These are phyloP conservation scores for Phytophthora sansomeana DNA, from an alignment of 352 stramenopile species.

Conservation along the genomic window DNA sequence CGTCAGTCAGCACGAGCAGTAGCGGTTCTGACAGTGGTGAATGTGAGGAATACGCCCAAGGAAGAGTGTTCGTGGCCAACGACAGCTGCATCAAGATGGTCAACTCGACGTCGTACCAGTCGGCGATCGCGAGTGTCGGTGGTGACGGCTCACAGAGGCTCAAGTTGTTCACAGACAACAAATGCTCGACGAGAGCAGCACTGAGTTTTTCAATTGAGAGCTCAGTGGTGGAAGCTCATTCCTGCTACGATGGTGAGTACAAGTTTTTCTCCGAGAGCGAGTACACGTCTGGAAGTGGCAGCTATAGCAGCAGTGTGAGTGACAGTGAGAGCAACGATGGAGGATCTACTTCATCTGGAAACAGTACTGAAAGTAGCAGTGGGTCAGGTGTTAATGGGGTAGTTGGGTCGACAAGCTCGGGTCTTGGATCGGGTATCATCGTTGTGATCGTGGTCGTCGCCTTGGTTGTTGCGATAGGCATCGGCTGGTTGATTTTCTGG, in stretches of 20 bases:
- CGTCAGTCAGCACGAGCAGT: neutral
- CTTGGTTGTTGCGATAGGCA: neutral
- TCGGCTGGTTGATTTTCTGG: neutral
- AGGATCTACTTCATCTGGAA: neutral
- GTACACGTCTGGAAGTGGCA: slow-evolving; percentile 20
- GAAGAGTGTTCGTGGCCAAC: slow-evolving; percentile 12
- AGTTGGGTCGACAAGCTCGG: neutral
- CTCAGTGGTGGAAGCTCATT: slow-evolving; percentile 8
- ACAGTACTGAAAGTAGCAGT: neutral
- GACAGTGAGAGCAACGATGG: neutral
- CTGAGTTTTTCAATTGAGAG: slow-evolving; percentile 8
- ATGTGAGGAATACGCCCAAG: slow-evolving; percentile 10
- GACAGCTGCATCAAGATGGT: slow-evolving; percentile 19
- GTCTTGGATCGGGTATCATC: slow-evolving; percentile 5
- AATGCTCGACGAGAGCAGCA: neutral
- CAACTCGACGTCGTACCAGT: slow-evolving; percentile 31
- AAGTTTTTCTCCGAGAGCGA: slow-evolving; percentile 21
- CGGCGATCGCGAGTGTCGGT: slow-evolving; percentile 9
- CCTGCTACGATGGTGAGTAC: slow-evolving; percentile 11
- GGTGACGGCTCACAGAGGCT: slow-evolving; percentile 1
- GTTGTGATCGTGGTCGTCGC: slow-evolving; percentile 7
- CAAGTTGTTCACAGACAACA: slow-evolving; percentile 4
- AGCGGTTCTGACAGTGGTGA: neutral
- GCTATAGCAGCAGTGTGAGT: slow-evolving; percentile 1
- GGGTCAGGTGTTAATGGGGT: neutral